Evolutionary conservation across 2,329 filamentous ascomycete genomes (phyloP).

Genomic region (Ophiocordyceps robertsii): DNA sequence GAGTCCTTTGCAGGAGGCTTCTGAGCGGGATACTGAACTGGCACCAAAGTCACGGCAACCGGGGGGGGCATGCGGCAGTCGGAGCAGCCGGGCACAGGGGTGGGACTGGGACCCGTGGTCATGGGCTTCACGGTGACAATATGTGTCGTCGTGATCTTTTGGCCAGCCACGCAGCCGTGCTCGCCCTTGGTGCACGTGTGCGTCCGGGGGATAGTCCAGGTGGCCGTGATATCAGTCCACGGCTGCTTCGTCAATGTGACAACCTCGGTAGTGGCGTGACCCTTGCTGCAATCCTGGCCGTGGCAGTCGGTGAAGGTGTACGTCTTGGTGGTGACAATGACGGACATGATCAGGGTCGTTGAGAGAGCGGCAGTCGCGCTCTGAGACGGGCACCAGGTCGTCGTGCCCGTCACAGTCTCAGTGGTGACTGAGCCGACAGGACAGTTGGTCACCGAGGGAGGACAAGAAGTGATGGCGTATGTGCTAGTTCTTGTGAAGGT

Average conservation of each 20-base stretch:
- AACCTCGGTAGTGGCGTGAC: conserved; percentile 10
- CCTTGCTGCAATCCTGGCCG: conserved; percentile 24
- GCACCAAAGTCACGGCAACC: neutral
- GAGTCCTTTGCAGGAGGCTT: too few relatives aligned
- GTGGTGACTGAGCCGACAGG: conserved; percentile 16
- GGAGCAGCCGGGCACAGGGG: conserved; percentile 8
- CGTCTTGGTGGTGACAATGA: conserved; percentile 39
- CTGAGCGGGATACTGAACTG: too few relatives aligned
- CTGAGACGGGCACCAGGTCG: conserved; percentile 19
- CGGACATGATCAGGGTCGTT: conserved; percentile 11
- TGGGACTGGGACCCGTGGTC: conserved; percentile 10
- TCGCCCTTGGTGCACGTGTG: conserved; percentile 14
- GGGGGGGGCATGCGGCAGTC: conserved; percentile 7
- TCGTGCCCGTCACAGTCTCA: conserved; percentile 13
- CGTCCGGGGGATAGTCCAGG: conserved; percentile 15
- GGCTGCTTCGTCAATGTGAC: conserved; percentile 9
- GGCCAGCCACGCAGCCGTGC: conserved; percentile 12
- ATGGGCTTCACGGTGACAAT: conserved; percentile 13
- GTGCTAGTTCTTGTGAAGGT: conserved; percentile 10
- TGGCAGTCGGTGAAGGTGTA: conserved; percentile 45
- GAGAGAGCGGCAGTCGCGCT: neutral
- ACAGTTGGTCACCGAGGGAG: conserved; percentile 13
- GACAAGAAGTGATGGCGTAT: conserved; percentile 19
- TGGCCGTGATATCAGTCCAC: conserved; percentile 12
- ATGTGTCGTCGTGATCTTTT: conserved; percentile 9